Evolutionary conservation across 495 filamentous ascomycete species (phyloP).

Genomic region (Xylaria flabelliformis): DNA sequence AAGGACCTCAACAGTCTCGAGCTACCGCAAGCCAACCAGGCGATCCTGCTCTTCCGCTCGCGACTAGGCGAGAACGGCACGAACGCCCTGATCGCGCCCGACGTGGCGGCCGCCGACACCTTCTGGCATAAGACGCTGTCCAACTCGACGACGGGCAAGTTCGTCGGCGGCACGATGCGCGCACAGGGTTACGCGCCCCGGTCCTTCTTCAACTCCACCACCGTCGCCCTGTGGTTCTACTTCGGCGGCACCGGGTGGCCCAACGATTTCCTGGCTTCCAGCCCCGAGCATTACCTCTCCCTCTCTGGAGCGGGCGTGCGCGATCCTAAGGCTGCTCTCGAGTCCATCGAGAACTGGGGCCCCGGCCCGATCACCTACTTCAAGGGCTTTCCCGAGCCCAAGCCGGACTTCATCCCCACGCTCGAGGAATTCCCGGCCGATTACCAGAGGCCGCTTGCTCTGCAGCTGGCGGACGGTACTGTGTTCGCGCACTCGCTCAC

Average conservation of each 20-base stretch:
- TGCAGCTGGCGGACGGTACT: slow-evolving; percentile 27
- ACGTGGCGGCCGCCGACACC: slow-evolving; percentile 30
- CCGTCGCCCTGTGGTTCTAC: slow-evolving; percentile 31
- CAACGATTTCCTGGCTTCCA: slow-evolving; percentile 25
- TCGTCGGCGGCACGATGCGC: slow-evolving; percentile 27
- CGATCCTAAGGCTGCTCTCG: slow-evolving; percentile 25
- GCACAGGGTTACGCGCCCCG: slow-evolving; percentile 19
- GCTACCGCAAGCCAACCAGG: slow-evolving; percentile 13
- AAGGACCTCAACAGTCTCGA: slow-evolving; percentile 5
- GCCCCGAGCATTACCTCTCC: slow-evolving; percentile 35
- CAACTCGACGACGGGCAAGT: slow-evolving; percentile 25
- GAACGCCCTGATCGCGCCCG: slow-evolving; percentile 25
- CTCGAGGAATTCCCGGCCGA: slow-evolving; percentile 26
- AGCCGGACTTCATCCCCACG: slow-evolving; percentile 29
- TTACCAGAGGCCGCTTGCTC: slow-evolving; percentile 26
- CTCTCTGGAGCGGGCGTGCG: slow-evolving; percentile 3
- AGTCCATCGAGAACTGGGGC: slow-evolving; percentile 37
- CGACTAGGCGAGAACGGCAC: slow-evolving; percentile 29
- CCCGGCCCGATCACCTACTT: slow-evolving; percentile 31
- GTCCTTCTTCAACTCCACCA: slow-evolving; percentile 28
- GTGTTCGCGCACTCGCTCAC: slow-evolving; percentile 33
- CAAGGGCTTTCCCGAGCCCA: slow-evolving; percentile 25
- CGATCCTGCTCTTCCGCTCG: slow-evolving; percentile 17
- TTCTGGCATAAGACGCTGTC: slow-evolving; percentile 30
- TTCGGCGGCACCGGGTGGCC: slow-evolving; percentile 27